Evolutionary conservation across 257 asterid genomes (phyloP).

Genomic region (Dorcoceras hygrometricum): DNA sequence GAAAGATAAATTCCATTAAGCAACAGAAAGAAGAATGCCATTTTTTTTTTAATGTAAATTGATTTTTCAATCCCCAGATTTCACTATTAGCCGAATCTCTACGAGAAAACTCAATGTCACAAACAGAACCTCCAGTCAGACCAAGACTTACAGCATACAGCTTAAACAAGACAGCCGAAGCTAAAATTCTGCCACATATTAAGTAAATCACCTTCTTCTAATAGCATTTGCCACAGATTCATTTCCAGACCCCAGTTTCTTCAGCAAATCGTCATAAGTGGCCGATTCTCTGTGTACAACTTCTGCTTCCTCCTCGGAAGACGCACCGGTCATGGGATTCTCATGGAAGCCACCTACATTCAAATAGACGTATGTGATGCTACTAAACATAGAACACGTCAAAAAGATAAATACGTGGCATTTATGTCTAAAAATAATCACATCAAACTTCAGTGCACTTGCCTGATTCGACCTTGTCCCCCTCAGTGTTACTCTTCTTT

Average conservation of each 20-base stretch:
- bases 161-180: neutral
- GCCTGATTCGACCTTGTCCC: conserved; percentile 28
- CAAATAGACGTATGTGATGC: neutral
- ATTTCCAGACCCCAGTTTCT: conserved; percentile 50
- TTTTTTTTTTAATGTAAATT: neutral
- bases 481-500: conserved; percentile 3
- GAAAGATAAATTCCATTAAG: conserved; percentile 2
- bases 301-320: conserved; percentile 37
- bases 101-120: neutral
- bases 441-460: neutral
- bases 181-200: neutral
- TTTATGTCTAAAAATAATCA: neutral
- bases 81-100: neutral
- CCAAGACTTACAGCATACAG: neutral
- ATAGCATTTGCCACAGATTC: conserved; percentile 44
- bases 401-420: neutral
- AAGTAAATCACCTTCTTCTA: conserved; percentile 36
- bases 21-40: neutral
- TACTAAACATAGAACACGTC: neutral
- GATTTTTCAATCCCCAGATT: conserved; percentile 11
- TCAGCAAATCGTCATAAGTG: conserved; percentile 57
- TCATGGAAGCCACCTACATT: conserved; percentile 36
- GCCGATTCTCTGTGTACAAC: conserved; percentile 34
- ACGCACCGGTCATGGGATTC: conserved; percentile 32
- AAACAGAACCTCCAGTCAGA: neutral